These are phyloP conservation scores for Microcos paniculata DNA, from an alignment of 345 rosid species.

Conservation along the genomic window DNA sequence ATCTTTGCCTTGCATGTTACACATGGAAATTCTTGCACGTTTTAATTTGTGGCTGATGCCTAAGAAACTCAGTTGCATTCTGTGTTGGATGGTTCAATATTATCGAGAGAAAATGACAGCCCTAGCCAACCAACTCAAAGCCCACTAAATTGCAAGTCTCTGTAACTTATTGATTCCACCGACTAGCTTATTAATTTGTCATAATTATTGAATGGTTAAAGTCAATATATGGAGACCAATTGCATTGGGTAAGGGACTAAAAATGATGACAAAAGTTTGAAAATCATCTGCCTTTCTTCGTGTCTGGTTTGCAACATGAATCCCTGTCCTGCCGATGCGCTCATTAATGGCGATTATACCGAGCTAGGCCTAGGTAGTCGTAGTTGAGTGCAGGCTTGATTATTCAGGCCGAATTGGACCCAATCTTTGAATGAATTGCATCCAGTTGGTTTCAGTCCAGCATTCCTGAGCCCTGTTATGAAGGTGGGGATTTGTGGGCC, in stretches of 20 bases:
- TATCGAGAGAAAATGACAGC: background rate
- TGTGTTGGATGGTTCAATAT: background rate
- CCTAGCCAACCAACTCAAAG: background rate
- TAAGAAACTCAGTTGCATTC: background rate
- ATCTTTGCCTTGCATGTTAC: background rate
- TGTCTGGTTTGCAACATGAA: no score
- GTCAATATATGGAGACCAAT: no score
- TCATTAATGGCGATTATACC: no score
- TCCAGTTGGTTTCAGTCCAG: background rate
- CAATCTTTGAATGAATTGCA: background rate
- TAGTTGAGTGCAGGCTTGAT: no score
- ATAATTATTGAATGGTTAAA: background rate
- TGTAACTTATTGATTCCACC: background rate
- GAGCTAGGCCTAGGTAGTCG: no score
- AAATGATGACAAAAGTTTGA: no score
- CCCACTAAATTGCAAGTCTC: background rate
- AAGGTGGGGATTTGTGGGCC: no score
- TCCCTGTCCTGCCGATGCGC: no score
- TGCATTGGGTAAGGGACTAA: no score
- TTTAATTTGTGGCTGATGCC: background rate
- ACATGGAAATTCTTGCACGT: background rate
- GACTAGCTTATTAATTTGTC: background rate
- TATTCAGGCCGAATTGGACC: background rate
- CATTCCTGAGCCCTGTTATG: no score
- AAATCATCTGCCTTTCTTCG: no score